Evolutionary conservation across 495 filamentous ascomycete species (phyloP).

Genomic region (Penicillium arizonense): DNA sequence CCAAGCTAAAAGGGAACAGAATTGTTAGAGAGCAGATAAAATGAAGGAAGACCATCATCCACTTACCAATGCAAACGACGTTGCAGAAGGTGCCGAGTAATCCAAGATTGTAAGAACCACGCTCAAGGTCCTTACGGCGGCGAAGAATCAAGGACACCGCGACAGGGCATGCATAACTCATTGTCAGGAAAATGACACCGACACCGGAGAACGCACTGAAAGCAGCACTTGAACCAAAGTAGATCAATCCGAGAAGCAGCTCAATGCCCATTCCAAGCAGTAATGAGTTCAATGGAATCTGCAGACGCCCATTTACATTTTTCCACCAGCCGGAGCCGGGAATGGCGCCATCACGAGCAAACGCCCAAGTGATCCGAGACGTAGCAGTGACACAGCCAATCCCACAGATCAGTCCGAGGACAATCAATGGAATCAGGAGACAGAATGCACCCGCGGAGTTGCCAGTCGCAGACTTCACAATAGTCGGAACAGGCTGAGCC

Average conservation of each 20-base stretch:
- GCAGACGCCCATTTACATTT: conserved; percentile 39
- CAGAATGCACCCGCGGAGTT: conserved; percentile 55
- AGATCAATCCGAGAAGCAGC: conserved; percentile 53
- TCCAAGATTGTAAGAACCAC: conserved; percentile 53
- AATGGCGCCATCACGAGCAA: conserved; percentile 56
- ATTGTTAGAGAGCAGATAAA: neutral
- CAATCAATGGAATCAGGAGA: conserved; percentile 61
- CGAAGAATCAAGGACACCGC: conserved; percentile 47
- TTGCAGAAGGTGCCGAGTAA: conserved; percentile 53
- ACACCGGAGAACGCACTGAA: conserved; percentile 59
- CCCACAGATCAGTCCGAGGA: conserved; percentile 63
- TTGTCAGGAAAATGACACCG: conserved; percentile 54
- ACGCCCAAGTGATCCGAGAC: conserved; percentile 67
- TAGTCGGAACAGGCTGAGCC: conserved; percentile 36
- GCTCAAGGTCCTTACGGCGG: conserved; percentile 37
- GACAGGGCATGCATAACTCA: conserved; percentile 54
- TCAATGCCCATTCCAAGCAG: conserved; percentile 48
- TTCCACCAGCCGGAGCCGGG: conserved; percentile 57
- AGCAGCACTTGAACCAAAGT: conserved; percentile 52
- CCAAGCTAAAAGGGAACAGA: conserved; percentile 41
- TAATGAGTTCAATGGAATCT: conserved; percentile 48
- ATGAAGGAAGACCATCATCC: neutral
- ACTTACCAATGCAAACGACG: conserved; percentile 50
- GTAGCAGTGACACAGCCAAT: conserved; percentile 66
- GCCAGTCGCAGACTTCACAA: conserved; percentile 17